Percentiles rank a stretch among this genome's conserved stretches.
These are phyloP conservation scores for Aspergillus fijiensis DNA, from an alignment of 2,329 filamentous ascomycete species.

Conservation along the genomic window DNA sequence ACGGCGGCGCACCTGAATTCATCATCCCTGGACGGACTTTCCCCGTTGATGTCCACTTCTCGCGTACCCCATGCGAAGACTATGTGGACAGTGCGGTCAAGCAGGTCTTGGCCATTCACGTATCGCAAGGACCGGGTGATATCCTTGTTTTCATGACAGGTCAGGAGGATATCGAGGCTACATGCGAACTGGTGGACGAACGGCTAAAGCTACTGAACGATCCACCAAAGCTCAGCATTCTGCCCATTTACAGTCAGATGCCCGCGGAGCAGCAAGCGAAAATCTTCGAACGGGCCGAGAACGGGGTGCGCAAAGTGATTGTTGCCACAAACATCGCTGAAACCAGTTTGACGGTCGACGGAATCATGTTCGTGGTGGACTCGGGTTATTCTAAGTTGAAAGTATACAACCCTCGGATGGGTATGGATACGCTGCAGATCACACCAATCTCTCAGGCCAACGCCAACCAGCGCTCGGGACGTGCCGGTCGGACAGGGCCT, in stretches of 20 bases:
- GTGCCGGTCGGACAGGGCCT: slow-evolving; percentile 89
- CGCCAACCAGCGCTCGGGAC: slow-evolving; percentile 85
- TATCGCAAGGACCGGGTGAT: slow-evolving; percentile 88
- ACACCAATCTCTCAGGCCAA: slow-evolving; percentile 98
- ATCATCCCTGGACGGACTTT: slow-evolving; percentile 95
- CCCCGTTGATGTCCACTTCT: slow-evolving; percentile 94
- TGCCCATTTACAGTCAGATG: slow-evolving; percentile 99
- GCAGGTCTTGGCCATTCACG: slow-evolving; percentile 91
- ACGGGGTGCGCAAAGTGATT: slow-evolving; percentile 93
- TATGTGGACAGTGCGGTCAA: slow-evolving; percentile 97
- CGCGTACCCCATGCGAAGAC: slow-evolving; percentile 90
- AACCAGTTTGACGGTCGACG: slow-evolving; percentile 95
- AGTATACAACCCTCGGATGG: slow-evolving; percentile 98
- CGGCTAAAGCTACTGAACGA: slow-evolving; percentile 86
- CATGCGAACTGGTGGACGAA: slow-evolving; percentile 89
- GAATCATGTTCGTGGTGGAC: slow-evolving; percentile 99
- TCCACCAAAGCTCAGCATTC: slow-evolving; percentile 86
- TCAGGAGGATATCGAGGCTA: slow-evolving; percentile 96
- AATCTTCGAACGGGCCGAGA: slow-evolving; percentile 88
- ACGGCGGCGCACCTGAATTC: slow-evolving; percentile 92
- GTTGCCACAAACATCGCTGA: slow-evolving; percentile 98
- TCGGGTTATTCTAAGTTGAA: slow-evolving; percentile 96
- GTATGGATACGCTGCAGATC: slow-evolving; percentile 97
- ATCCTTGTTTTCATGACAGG: slow-evolving; percentile 99
- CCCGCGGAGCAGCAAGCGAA: slow-evolving; percentile 95